These are phyloP conservation scores for Solanum paucissectum DNA, from an alignment of 257 asterid species.

Conservation along the genomic window DNA sequence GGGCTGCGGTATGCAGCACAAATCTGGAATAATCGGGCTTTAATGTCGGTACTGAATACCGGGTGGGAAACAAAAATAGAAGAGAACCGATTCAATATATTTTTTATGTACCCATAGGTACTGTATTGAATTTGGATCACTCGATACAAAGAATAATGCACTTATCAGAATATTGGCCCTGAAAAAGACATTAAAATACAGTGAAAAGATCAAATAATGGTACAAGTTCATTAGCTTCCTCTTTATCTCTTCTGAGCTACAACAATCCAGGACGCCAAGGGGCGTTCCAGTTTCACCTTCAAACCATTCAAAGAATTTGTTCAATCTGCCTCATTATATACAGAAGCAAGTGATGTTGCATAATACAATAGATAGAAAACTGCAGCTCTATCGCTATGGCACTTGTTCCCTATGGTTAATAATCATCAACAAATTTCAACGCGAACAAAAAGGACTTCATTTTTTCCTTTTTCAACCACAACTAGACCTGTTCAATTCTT, in stretches of 20 bases:
- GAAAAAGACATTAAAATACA: background rate
- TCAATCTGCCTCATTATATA: background rate
- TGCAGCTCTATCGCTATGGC: background rate
- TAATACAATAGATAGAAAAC: background rate
- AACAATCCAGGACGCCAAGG: background rate
- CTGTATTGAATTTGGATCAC: background rate
- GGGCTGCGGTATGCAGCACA: too few relatives aligned
- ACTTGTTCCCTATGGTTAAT: background rate
- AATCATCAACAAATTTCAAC: background rate
- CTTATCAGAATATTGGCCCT: background rate
- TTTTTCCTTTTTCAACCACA: background rate
- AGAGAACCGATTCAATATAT: background rate
- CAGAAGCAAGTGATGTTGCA: background rate
- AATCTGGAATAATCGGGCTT: too few relatives aligned
- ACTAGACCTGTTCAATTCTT: conserved; percentile 19
- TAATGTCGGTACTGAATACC: too few relatives aligned
- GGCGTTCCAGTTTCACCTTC: background rate
- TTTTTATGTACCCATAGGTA: background rate
- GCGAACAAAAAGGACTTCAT: background rate
- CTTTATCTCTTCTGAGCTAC: background rate
- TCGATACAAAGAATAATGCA: background rate
- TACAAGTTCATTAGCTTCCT: background rate
- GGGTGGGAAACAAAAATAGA: too few relatives aligned
- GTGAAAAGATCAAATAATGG: background rate
- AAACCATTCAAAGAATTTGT: background rate